These are phyloP conservation scores for Candida vartiovaarae DNA, from an alignment of 805 yeast genomes.

Conservation along the genomic window DNA sequence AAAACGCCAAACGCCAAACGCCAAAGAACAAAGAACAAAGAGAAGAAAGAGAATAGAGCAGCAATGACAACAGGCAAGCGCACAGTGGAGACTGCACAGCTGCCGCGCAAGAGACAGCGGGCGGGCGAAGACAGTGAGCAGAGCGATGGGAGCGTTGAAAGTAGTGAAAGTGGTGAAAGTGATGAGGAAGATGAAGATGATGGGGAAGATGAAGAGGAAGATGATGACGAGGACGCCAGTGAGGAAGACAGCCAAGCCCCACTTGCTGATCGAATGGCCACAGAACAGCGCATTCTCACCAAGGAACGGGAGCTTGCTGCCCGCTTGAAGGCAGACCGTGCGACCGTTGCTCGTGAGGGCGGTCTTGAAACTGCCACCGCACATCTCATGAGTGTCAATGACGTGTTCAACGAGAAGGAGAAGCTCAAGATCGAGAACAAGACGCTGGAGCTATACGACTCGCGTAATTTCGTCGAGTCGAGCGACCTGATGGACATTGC, in stretches of 20 bases:
- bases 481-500: conserved; percentile 59
- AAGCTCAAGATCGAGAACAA: conserved; percentile 29
- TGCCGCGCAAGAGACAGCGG: neutral
- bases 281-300: conserved; percentile 26
- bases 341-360: conserved; percentile 49
- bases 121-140: neutral
- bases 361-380: conserved; percentile 43
- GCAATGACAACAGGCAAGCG: neutral
- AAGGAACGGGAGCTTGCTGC: conserved; percentile 26
- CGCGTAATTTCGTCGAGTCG: conserved; percentile 54
- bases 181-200: conserved; percentile 6
- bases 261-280: too few relatives aligned
- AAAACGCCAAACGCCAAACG: too few relatives aligned
- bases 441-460: conserved; percentile 49
- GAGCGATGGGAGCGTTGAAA: neutral
- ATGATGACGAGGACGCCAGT: conserved; percentile 2
- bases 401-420: conserved; percentile 37
- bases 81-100: neutral
- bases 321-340: conserved; percentile 31
- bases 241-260: too few relatives aligned
- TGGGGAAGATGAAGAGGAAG: conserved; percentile 5
- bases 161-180: neutral
- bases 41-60: neutral
- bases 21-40: neutral
- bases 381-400: conserved; percentile 39